Conservation (phyloP, 2,329 filamentous ascomycete species). For the Ceratocystis variospora region DNA sequence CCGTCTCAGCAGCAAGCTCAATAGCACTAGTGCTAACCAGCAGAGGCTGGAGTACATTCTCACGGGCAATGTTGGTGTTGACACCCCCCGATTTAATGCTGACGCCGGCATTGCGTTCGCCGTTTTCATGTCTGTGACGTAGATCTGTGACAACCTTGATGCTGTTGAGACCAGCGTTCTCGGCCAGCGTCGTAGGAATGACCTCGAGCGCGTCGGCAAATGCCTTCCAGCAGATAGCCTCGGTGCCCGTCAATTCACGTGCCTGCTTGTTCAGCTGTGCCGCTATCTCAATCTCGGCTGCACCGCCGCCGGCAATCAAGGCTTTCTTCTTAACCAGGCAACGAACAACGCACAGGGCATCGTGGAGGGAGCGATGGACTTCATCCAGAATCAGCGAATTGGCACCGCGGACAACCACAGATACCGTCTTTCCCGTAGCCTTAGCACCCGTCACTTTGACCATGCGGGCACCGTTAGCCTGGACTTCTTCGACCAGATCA, state of each 20-base stretch:
- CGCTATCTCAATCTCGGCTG: constrained; percentile 91
- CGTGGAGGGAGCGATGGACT: constrained; percentile 90
- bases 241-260: constrained; percentile 73
- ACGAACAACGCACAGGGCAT: constrained; percentile 92
- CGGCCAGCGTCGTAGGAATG: constrained; percentile 87
- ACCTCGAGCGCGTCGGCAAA: constrained; percentile 97
- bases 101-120: constrained; percentile 89
- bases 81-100: constrained; percentile 97
- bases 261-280: constrained; percentile 71
- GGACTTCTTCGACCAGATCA: constrained; percentile 84
- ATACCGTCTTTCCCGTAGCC: constrained; percentile 73
- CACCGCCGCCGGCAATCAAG: constrained; percentile 92
- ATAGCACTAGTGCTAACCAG: constrained; percentile 95
- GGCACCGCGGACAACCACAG: constrained; percentile 84
- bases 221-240: constrained; percentile 97
- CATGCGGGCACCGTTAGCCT: constrained; percentile 75
- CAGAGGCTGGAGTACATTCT: constrained; percentile 91
- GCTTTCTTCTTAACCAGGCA: constrained; percentile 99
- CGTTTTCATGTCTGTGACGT: constrained; percentile 83
- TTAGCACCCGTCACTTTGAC: constrained; percentile 92
- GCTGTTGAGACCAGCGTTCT: constrained; percentile 94
- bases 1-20: constrained; percentile 92
- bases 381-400: constrained; percentile 92
- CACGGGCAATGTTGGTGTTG: constrained; percentile 90
- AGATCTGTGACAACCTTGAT: constrained; percentile 98